Conservation (phyloP, 805 yeast genomes). For the Wickerhamiella cacticola region DNA sequence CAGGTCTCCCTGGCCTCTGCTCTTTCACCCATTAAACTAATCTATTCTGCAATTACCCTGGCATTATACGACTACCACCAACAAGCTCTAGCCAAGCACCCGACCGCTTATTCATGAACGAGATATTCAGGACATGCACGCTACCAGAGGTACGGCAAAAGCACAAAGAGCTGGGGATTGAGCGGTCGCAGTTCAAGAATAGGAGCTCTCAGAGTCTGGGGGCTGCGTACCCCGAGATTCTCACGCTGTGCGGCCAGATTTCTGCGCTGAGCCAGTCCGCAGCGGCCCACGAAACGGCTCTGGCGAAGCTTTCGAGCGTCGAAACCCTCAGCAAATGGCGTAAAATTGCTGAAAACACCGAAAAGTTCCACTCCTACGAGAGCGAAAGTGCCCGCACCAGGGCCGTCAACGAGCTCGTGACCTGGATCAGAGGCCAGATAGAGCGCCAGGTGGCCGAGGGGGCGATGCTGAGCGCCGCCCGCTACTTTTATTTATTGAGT, state of each 20-base stretch:
- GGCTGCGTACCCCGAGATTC: constrained; percentile 9
- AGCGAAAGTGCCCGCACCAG: background rate
- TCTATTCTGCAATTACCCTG: no score
- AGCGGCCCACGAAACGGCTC: background rate
- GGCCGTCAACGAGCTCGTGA: background rate
- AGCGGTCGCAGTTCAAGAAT: background rate
- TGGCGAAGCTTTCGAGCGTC: constrained; percentile 1
- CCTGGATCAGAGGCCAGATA: background rate
- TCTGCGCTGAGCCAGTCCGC: background rate
- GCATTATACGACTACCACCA: no score
- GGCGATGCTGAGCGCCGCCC: background rate
- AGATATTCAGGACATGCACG: background rate
- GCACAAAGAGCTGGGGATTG: background rate
- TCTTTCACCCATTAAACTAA: no score
- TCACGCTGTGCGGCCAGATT: background rate
- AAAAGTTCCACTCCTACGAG: background rate
- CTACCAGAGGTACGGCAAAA: constrained; percentile 6
- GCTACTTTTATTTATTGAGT: background rate
- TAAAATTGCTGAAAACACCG: background rate
- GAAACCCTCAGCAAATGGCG: constrained; percentile 1
- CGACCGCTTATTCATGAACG: background rate
- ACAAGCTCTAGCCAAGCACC: no score
- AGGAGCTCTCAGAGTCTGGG: background rate
- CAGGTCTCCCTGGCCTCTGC: no score
- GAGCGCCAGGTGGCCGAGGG: background rate